Evolutionary conservation across 176 grass and related monocot genomes (phyloP).

Genomic region (Carex pumila): DNA sequence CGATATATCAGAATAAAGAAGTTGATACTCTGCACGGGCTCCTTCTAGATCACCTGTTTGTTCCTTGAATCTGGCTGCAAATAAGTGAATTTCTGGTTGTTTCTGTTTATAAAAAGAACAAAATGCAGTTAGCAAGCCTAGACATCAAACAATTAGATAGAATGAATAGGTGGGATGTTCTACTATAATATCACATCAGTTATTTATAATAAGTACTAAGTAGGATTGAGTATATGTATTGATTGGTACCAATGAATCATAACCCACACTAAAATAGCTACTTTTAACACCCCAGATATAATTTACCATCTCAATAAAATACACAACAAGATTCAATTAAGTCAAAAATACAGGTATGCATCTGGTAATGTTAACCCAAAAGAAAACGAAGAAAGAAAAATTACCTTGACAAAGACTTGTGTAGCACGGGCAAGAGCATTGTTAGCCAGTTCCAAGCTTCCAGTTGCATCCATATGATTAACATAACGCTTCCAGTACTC

Average conservation of each 20-base stretch:
- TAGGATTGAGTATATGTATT: neutral
- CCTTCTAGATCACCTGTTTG: constrained; percentile 65
- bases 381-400: neutral
- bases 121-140: neutral
- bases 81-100: constrained; percentile 92
- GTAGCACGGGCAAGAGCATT: constrained; percentile 95
- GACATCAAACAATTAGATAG: neutral
- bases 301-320: neutral
- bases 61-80: constrained; percentile 83
- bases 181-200: neutral
- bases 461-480: constrained; percentile 74
- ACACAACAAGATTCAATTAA: neutral
- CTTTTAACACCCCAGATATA: neutral
- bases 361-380: neutral
- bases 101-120: constrained; percentile 59
- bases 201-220: neutral
- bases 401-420: constrained; percentile 99
- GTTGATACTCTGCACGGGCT: constrained; percentile 67
- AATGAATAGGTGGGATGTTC: neutral
- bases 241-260: neutral
- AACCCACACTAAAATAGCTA: neutral
- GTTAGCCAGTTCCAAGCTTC: constrained; percentile 86
- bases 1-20: constrained; percentile 72
- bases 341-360: neutral
- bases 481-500: constrained; percentile 99